Base-by-base conservation (phyloP, 768 basidiomycete species). In the Rhodotorula babjevae region DNA sequence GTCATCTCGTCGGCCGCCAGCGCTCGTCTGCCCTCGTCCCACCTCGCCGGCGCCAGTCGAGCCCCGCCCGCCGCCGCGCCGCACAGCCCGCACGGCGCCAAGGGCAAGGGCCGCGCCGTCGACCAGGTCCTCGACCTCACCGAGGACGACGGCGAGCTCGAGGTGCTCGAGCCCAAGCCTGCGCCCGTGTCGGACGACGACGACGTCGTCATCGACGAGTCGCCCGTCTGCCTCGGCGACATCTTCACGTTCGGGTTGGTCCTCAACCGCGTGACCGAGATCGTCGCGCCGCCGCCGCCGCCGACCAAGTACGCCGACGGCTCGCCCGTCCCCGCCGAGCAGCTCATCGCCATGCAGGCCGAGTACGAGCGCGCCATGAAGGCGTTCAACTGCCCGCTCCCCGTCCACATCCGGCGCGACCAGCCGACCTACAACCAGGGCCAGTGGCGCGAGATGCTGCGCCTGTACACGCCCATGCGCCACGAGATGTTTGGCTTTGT, bases 201-300 rank as follows among this genome's bases (percentile, higher is more conserved):
- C 61, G 74, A 76, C 11, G 40, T 71, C 18, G 65, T 76, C 47
- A 46, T 76, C 27, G 68, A 69, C 57, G 70, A 69, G 29, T 36
- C 70, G 23, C 74, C 76, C 25, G 87, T 94, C 64, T 94, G 93
- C 80, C 92, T 94, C 61, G 92, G 92, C 2, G 89, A 90, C 69
- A 84, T 94, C 49, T 84, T 84, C n/a, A 88, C 88, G 29, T 91
- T 89, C 27, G 92, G 91, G 23, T 86, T 94, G 40, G 87, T 94
- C 47, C 84, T 93, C n/a, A 91, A 92, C 80, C 91, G 90, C 15
- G 86, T 90, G 27, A 79, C 85, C 42, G 93, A 91, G 80, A 82
- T 93, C 49, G 79, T 65, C 82, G 58, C 82, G 82, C 33, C 85
- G 83, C 84, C 85, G 21, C 67, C 72, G 9, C 56, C 57, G n/a